Percentiles rank a stretch among this genome's conserved stretches.
Conservation (phyloP, 441 rosid genomes). For the Gossypium davidsonii region DNA sequence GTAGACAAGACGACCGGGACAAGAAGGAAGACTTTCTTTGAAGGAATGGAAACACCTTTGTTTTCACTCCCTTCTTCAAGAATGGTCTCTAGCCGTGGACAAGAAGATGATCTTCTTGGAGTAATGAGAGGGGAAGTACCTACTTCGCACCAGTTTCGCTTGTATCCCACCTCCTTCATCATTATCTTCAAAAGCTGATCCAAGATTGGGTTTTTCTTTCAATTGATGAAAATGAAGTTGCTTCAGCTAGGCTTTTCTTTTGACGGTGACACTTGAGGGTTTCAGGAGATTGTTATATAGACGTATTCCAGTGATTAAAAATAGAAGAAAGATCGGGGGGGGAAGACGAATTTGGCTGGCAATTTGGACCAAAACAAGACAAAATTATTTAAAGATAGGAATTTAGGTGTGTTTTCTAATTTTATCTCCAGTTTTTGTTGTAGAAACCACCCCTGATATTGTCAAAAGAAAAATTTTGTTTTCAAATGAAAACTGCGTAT, state of each 20-base stretch:
- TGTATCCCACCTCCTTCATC: conserved; percentile 32
- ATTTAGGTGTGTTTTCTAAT: neutral
- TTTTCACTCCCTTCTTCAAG: conserved; percentile 40
- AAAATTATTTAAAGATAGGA: neutral
- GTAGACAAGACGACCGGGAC: conserved; percentile 36
- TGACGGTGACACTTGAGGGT: neutral
- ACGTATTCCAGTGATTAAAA: neutral
- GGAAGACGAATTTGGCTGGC: neutral
- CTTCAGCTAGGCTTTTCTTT: neutral
- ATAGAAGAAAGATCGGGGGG: neutral
- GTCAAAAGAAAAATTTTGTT: no score
- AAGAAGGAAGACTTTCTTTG: conserved; percentile 31
- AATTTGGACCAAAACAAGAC: neutral
- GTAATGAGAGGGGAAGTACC: conserved; percentile 31
- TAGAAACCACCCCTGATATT: no score
- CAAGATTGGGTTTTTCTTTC: neutral
- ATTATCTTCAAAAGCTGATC: conserved; percentile 11
- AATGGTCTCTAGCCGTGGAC: conserved; percentile 42
- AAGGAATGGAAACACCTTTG: conserved; percentile 15
- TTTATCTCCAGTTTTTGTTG: neutral
- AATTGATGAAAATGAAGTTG: neutral
- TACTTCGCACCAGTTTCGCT: conserved; percentile 35
- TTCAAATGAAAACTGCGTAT: no score
- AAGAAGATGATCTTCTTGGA: conserved; percentile 20
- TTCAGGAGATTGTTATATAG: neutral